A percentile compares a stretch with the other conserved stretches of the same genome.
Conservation (phyloP, 495 filamentous ascomycete genomes). For the Neurospora tetraspora region DNA sequence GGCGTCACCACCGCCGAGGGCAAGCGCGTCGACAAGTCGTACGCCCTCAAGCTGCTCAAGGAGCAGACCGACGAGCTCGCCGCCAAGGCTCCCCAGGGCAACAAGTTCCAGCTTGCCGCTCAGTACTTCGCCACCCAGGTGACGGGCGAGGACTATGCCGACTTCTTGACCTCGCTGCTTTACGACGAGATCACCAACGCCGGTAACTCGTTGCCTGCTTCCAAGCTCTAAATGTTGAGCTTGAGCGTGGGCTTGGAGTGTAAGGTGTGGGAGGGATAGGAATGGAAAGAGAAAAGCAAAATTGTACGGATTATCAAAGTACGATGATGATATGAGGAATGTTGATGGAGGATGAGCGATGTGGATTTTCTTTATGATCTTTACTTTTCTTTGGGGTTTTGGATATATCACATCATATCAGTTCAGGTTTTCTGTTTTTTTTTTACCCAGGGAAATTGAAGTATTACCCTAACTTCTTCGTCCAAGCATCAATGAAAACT, state of each 20-base stretch:
- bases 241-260: neutral
- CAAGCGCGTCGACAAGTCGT: conserved; percentile 86
- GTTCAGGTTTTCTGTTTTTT: neutral
- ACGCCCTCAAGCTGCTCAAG: conserved; percentile 74
- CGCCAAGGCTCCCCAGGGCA: conserved; percentile 70
- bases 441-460: neutral
- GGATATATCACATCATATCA: neutral
- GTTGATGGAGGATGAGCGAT: neutral
- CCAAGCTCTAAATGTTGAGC: conserved; percentile 56
- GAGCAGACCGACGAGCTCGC: conserved; percentile 76
- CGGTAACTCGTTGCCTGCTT: conserved; percentile 55
- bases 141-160: conserved; percentile 93
- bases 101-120: conserved; percentile 84
- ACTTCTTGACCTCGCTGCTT: conserved; percentile 87
- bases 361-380: neutral
- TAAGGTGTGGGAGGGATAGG: neutral
- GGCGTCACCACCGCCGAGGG: conserved; percentile 78
- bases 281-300: neutral
- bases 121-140: conserved; percentile 90
- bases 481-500: neutral
- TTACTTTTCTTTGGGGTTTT: neutral
- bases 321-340: neutral
- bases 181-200: conserved; percentile 94
- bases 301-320: neutral
- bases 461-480: neutral